Evolutionary conservation across 768 basidiomycete species (phyloP).

Genomic region (Pulveroboletus sp.): DNA sequence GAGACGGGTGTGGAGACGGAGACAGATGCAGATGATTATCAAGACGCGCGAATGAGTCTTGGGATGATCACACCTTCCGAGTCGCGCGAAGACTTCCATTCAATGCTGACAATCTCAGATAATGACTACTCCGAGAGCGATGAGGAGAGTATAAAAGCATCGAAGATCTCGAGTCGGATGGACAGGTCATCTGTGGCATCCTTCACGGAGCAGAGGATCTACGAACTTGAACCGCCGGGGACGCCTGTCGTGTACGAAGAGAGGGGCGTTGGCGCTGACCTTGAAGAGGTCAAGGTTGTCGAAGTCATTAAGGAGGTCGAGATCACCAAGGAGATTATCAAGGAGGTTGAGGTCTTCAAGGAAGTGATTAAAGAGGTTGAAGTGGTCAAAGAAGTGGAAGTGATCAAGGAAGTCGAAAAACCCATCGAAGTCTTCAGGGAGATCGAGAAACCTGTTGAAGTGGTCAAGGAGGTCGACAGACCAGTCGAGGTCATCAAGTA

Average conservation of each 20-base stretch:
- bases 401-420: conserved; percentile 22
- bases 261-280: conserved; percentile 32
- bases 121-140: conserved; percentile 58
- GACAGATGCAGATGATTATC: conserved; percentile 66
- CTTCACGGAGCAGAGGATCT: conserved; percentile 12
- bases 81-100: conserved; percentile 73
- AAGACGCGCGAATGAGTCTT: conserved; percentile 68
- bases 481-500: conserved; percentile 20
- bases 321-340: conserved; percentile 27
- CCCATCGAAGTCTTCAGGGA: conserved; percentile 17
- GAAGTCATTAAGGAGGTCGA: conserved; percentile 31
- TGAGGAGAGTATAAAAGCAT: conserved; percentile 74
- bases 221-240: conserved; percentile 1
- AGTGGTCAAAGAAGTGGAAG: conserved; percentile 30
- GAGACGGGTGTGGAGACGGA: conserved; percentile 68
- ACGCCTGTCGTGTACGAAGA: conserved; percentile 48
- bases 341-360: conserved; percentile 22
- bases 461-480: conserved; percentile 22
- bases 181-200: conserved; percentile 25
- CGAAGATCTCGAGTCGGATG: conserved; percentile 37
- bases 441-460: conserved; percentile 22
- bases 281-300: conserved; percentile 30
- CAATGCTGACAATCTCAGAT: conserved; percentile 64
- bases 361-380: conserved; percentile 34
- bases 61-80: conserved; percentile 59